Evolutionary conservation across 1,284 basidiomycete species (phyloP).

Genomic region (Ceratobasidium sp.): DNA sequence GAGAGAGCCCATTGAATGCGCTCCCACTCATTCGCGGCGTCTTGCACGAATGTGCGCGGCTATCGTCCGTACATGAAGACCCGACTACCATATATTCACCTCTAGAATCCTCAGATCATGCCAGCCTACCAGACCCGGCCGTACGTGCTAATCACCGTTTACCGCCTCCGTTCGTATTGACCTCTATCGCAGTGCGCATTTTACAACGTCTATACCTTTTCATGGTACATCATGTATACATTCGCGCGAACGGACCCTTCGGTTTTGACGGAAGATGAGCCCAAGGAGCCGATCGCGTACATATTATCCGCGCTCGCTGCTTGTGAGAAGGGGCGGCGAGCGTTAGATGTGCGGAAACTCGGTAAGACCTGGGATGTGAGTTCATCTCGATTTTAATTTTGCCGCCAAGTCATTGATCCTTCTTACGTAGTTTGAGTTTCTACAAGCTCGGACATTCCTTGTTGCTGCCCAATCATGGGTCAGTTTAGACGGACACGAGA

Average conservation of each 20-base stretch:
- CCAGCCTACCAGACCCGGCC: not conserved
- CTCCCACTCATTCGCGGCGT: constrained; percentile 71
- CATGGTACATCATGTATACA: constrained; percentile 73
- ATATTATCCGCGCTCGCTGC: constrained; percentile 27
- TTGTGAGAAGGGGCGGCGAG: constrained; percentile 32
- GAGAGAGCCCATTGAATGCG: constrained; percentile 65
- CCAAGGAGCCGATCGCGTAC: constrained; percentile 66
- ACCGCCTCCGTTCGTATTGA: not conserved
- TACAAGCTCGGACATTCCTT: constrained; percentile 9
- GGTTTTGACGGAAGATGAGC: constrained; percentile 68
- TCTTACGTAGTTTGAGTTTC: constrained; percentile 11
- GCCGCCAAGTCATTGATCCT: not conserved
- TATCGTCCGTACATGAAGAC: constrained; percentile 68
- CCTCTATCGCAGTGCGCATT: constrained; percentile 63
- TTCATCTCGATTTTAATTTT: not conserved
- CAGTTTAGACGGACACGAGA: not conserved
- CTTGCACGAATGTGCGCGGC: constrained; percentile 75
- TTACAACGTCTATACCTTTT: constrained; percentile 72
- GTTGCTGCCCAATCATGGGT: constrained; percentile 11
- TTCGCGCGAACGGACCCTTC: constrained; percentile 66
- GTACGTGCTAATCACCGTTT: not conserved
- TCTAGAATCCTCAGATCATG: not conserved
- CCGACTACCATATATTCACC: constrained; percentile 66
- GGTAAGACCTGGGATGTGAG: constrained; percentile 34
- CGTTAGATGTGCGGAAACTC: constrained; percentile 15